A percentile compares a stretch with the other conserved stretches of the same genome.
phyloP scores from a whole-genome alignment of 371 early-diverging fungal genomes.

The Mortierella sp. region DNA sequence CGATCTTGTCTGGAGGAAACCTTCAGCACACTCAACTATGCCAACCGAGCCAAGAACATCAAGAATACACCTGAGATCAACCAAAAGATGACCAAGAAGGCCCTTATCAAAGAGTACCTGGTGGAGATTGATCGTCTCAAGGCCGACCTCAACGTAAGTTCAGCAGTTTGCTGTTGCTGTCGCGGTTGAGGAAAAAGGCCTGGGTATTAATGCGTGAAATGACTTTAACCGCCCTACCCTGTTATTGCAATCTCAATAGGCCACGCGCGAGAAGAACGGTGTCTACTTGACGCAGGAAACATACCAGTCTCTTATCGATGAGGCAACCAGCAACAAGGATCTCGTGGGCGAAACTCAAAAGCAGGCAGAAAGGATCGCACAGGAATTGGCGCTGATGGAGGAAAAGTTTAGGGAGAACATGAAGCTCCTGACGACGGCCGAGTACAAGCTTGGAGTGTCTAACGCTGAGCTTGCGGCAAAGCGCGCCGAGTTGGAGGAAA shows the following conservation, averaged over 20 bases:
- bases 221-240: background rate
- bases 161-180: background rate
- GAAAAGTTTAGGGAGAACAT: slow-evolving; percentile 61
- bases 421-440: slow-evolving; percentile 59
- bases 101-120: slow-evolving; percentile 82
- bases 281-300: slow-evolving; percentile 76
- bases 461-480: slow-evolving; percentile 58
- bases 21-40: slow-evolving; percentile 95
- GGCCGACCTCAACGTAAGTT: slow-evolving; percentile 54
- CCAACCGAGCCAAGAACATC: slow-evolving; percentile 94
- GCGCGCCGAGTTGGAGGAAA: slow-evolving; percentile 49
- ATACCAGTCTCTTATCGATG: slow-evolving; percentile 67
- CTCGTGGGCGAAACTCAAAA: slow-evolving; percentile 67
- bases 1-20: slow-evolving; percentile 88
- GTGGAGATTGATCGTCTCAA: slow-evolving; percentile 60
- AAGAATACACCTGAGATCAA: slow-evolving; percentile 94
- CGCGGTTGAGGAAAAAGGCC: background rate
- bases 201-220: background rate
- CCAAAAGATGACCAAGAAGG: slow-evolving; percentile 80
- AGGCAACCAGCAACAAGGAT: slow-evolving; percentile 70
- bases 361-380: slow-evolving; percentile 59
- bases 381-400: slow-evolving; percentile 58
- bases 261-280: slow-evolving; percentile 81
- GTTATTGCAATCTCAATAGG: slow-evolving; percentile 52
- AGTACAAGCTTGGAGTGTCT: slow-evolving; percentile 55